Evolutionary conservation across 2,329 filamentous ascomycete species (phyloP).

Genomic region (Paraconiothyrium sp.): DNA sequence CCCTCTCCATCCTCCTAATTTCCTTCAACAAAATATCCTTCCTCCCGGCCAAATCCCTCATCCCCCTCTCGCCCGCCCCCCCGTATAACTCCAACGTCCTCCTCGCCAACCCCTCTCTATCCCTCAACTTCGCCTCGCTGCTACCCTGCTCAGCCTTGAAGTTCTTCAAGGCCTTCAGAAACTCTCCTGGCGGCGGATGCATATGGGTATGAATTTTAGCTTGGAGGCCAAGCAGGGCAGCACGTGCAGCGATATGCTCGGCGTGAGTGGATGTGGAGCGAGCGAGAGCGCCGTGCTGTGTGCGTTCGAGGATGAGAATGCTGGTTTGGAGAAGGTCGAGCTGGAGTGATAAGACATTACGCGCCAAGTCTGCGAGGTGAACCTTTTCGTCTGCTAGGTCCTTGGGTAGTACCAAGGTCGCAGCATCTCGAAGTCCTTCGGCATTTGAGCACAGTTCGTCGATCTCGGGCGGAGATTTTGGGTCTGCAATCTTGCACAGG

Average conservation of each 20-base stretch:
- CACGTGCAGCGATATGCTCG: constrained; percentile 54
- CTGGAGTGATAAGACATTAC: constrained; percentile 48
- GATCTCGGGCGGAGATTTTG: constrained; percentile 25
- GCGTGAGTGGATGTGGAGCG: constrained; percentile 54
- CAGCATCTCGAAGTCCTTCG: constrained; percentile 20
- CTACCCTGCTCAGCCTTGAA: constrained; percentile 42
- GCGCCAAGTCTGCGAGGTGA: constrained; percentile 45
- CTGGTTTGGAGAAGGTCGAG: constrained; percentile 48
- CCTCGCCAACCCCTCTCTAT: constrained; percentile 45
- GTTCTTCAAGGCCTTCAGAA: constrained; percentile 42
- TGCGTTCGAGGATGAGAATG: constrained; percentile 58
- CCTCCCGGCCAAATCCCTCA: constrained; percentile 52
- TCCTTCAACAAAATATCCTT: constrained; percentile 50
- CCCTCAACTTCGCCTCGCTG: constrained; percentile 40
- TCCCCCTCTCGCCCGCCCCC: constrained; percentile 43
- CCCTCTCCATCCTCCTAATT: constrained; percentile 42
- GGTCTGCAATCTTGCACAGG: constrained; percentile 46
- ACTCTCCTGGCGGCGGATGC: constrained; percentile 38
- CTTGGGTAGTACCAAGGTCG: constrained; percentile 29
- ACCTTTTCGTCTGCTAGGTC: constrained; percentile 42
- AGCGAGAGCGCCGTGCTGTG: constrained; percentile 56
- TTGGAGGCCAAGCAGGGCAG: constrained; percentile 54
- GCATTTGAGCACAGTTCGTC: constrained; percentile 24
- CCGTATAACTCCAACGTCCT: constrained; percentile 50
- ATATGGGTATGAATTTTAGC: constrained; percentile 42